Evolutionary conservation across 805 yeast species (phyloP).

Genomic region (Saccharomyces jurei): DNA sequence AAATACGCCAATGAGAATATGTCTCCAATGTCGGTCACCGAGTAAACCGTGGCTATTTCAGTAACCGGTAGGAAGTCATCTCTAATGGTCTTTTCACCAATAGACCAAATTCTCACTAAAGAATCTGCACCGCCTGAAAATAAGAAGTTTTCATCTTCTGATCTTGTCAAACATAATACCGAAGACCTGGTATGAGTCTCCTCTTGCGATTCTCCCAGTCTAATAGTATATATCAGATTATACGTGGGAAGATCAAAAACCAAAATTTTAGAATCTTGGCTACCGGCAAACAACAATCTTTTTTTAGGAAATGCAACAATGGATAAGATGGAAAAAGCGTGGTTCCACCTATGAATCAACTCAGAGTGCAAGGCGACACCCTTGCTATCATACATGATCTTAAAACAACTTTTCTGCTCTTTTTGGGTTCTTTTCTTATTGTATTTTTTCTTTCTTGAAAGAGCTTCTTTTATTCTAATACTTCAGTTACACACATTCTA

Average conservation of each 20-base stretch:
- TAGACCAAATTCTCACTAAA: constrained; percentile 76
- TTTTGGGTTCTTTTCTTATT: background rate
- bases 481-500: background rate
- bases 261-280: constrained; percentile 74
- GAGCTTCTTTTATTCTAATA: background rate
- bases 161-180: constrained; percentile 60
- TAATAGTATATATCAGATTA: constrained; percentile 38
- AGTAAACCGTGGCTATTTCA: constrained; percentile 67
- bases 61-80: constrained; percentile 7
- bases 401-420: background rate
- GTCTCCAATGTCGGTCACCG: constrained; percentile 85
- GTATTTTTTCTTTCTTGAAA: background rate
- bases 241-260: constrained; percentile 62
- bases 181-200: constrained; percentile 28
- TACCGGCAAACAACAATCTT: constrained; percentile 72
- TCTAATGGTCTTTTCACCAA: constrained; percentile 27
- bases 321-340: constrained; percentile 64
- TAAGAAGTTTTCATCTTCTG: constrained; percentile 46
- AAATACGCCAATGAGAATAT: constrained; percentile 77
- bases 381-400: background rate
- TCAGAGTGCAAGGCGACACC: constrained; percentile 8
- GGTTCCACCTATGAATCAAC: constrained; percentile 69
- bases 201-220: constrained; percentile 37
- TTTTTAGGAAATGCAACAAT: constrained; percentile 52
- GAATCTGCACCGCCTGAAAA: constrained; percentile 91